Evolutionary conservation across 2,329 filamentous ascomycete species (phyloP).

Genomic region (Pseudopyrenochaeta lycopersici): DNA sequence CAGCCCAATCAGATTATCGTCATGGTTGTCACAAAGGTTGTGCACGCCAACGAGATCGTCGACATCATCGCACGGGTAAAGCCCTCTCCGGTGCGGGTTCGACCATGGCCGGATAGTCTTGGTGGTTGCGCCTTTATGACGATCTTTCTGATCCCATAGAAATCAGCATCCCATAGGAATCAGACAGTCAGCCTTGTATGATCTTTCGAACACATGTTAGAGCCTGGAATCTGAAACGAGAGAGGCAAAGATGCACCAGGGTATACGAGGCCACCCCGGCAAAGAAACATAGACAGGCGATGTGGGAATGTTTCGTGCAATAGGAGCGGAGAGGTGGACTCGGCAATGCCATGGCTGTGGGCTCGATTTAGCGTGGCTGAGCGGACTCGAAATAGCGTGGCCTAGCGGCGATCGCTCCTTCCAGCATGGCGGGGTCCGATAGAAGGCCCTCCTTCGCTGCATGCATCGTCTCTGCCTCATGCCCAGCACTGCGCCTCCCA

Average conservation of each 20-base stretch:
- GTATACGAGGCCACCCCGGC: neutral
- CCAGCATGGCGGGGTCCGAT: neutral
- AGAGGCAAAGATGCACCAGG: neutral
- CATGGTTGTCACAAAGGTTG: neutral
- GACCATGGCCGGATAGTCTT: neutral
- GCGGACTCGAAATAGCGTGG: neutral
- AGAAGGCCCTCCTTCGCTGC: neutral
- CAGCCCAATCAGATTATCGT: neutral
- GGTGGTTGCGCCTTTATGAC: neutral
- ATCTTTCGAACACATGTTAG: neutral
- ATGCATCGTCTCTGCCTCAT: neutral
- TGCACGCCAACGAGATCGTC: neutral
- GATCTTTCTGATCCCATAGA: neutral
- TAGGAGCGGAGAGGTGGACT: neutral
- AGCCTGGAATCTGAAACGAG: neutral
- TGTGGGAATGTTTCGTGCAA: neutral
- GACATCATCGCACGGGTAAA: neutral
- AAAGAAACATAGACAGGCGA: neutral
- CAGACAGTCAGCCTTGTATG: neutral
- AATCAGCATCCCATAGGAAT: no score
- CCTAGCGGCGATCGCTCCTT: neutral
- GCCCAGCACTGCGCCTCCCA: neutral
- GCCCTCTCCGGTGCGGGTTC: neutral
- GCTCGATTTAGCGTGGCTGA: slow-evolving; percentile 14
- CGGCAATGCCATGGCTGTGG: neutral